These are phyloP conservation scores for Eremothecium cymbalariae DNA, from an alignment of 1,139 yeast genomes.

Conservation along the genomic window DNA sequence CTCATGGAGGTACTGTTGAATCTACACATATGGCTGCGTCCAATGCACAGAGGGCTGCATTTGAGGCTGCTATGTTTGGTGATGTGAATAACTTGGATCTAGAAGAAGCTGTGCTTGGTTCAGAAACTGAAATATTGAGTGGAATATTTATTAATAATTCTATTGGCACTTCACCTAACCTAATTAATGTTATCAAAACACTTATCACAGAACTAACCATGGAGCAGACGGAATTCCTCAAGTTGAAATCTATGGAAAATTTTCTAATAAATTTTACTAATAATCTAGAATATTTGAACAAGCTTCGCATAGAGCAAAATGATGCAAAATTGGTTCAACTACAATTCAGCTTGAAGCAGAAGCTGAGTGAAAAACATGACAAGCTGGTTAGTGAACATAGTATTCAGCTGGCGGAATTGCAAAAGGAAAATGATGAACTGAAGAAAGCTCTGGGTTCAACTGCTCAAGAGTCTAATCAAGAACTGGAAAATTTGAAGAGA, in stretches of 20 bases:
- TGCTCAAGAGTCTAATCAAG: constrained; percentile 16
- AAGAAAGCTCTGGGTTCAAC: constrained; percentile 14
- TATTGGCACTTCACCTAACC: constrained; percentile 45
- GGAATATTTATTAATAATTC: constrained; percentile 61
- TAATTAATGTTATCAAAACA: constrained; percentile 42
- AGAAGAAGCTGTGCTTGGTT: constrained; percentile 53
- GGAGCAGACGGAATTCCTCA: constrained; percentile 39
- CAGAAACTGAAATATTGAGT: constrained; percentile 46
- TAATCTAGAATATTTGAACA: constrained; percentile 21
- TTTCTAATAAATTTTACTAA: constrained; percentile 33
- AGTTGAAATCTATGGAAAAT: constrained; percentile 37
- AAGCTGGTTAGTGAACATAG: constrained; percentile 18
- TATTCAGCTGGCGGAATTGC: constrained; percentile 20
- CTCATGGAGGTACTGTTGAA: not conserved
- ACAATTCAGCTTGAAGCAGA: constrained; percentile 17
- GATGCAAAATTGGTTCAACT: constrained; percentile 20
- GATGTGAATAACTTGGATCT: constrained; percentile 53
- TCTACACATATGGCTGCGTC: constrained; percentile 13
- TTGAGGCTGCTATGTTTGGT: constrained; percentile 75
- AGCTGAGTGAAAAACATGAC: constrained; percentile 23
- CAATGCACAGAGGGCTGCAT: constrained; percentile 34
- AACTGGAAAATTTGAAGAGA: constrained; percentile 19
- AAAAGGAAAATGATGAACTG: constrained; percentile 21
- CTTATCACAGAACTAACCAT: constrained; percentile 42
- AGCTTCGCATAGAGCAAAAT: constrained; percentile 20